A percentile compares a stretch with the other conserved stretches of the same genome.
Conservation (phyloP, 108 stramenopile species). For the Cyclotella distinguenda region DNA sequence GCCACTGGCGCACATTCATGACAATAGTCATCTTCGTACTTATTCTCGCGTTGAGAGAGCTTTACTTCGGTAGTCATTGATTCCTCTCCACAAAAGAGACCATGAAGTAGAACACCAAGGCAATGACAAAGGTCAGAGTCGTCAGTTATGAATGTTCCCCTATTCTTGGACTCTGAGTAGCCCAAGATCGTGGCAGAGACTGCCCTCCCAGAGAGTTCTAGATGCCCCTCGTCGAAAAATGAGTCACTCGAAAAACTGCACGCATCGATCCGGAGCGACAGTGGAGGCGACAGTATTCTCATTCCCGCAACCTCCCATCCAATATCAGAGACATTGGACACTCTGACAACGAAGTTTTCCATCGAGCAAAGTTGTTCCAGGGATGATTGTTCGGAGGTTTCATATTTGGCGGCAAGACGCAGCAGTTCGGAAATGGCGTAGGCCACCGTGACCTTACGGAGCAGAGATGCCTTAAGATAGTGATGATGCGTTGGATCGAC, state of each 20-base stretch:
- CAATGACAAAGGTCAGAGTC: background rate
- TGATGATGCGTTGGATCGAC: too few relatives aligned
- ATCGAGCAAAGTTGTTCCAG: background rate
- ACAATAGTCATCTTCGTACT: background rate
- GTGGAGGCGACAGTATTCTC: background rate
- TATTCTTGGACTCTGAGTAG: background rate
- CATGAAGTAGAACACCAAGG: background rate
- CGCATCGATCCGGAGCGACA: background rate
- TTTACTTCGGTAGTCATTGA: background rate
- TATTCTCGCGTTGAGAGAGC: too few relatives aligned
- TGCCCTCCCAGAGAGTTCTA: background rate
- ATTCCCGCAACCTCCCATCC: background rate
- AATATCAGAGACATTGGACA: background rate
- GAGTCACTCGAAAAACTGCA: background rate
- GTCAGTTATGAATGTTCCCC: background rate
- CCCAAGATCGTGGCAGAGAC: background rate
- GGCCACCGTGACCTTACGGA: slow-evolving; percentile 21
- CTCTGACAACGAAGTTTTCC: background rate
- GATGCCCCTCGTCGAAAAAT: background rate
- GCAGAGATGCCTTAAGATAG: slow-evolving; percentile 2
- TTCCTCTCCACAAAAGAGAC: background rate
- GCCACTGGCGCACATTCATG: background rate
- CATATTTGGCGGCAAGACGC: slow-evolving; percentile 36
- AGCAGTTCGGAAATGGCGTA: slow-evolving; percentile 9
- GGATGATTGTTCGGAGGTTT: background rate